Evolutionary conservation across 352 stramenopile species (phyloP).

Genomic region (Globisporangium cystogenes): DNA sequence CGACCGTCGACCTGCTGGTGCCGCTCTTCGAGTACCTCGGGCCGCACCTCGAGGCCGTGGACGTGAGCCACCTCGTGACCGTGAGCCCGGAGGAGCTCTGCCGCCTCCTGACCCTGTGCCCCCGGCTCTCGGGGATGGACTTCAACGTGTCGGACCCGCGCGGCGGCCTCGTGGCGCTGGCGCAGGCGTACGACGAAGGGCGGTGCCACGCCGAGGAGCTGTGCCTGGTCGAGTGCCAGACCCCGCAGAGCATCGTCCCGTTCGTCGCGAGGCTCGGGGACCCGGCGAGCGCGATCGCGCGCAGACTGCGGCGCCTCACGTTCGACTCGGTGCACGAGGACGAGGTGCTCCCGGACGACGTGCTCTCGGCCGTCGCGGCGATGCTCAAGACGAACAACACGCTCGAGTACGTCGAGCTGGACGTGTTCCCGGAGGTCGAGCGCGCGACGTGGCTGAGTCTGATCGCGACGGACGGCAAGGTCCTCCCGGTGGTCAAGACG

Average conservation of each 20-base stretch:
- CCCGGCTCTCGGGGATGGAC: not conserved
- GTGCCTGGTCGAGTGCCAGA: not conserved
- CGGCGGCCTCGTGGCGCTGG: not conserved
- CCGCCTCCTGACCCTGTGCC: not conserved
- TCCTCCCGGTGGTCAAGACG: constrained; percentile 1
- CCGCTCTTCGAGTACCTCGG: constrained; percentile 1
- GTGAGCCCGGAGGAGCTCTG: not conserved
- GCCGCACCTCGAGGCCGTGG: not conserved
- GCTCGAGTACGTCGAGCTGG: constrained; percentile 1
- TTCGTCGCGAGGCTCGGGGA: constrained; percentile 1
- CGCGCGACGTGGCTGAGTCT: not conserved
- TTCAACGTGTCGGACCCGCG: not conserved
- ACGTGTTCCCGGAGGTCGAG: not conserved
- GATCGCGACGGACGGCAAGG: constrained; percentile 1
- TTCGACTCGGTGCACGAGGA: not conserved
- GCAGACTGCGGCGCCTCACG: not conserved
- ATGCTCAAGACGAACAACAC: constrained; percentile 6
- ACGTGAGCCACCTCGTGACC: not conserved
- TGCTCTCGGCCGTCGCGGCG: not conserved
- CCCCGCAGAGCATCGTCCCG: not conserved
- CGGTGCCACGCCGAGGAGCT: not conserved
- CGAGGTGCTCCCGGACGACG: not conserved
- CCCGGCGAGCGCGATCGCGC: not conserved
- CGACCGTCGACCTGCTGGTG: not conserved
- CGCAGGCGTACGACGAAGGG: not conserved